Evolutionary conservation across 2,329 filamentous ascomycete genomes (phyloP).

Genomic region (Fusarium paranaense): DNA sequence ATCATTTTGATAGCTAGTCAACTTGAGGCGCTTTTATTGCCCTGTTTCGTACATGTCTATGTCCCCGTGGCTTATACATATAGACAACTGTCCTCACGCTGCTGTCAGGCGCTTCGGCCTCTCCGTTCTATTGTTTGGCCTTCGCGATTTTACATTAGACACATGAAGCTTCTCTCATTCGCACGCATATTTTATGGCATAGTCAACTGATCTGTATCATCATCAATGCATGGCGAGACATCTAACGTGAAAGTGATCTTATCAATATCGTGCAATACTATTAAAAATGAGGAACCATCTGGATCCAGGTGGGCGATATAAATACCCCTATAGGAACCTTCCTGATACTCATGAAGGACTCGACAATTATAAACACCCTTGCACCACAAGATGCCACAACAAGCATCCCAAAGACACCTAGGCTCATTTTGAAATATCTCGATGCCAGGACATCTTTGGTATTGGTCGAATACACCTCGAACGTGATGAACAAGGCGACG

Average conservation of each 20-base stretch:
- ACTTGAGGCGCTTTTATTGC: neutral
- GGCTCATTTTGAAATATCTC: neutral
- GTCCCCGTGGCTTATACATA: neutral
- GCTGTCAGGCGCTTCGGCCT: no score
- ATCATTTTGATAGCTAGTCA: no score
- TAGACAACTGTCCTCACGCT: neutral
- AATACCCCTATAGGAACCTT: slow-evolving; percentile 8
- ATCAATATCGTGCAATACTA: neutral
- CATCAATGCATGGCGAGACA: no score
- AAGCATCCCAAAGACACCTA: neutral
- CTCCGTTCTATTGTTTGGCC: no score
- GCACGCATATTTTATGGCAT: no score
- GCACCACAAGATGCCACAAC: neutral
- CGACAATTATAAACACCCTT: neutral
- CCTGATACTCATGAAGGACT: neutral
- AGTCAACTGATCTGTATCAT: no score
- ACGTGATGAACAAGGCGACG: neutral
- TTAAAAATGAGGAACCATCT: slow-evolving; percentile 13
- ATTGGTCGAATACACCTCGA: neutral
- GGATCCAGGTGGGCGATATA: slow-evolving; percentile 1
- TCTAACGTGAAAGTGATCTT: no score
- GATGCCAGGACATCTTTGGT: neutral
- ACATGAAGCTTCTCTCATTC: no score
- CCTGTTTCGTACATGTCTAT: neutral
- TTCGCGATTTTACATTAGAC: no score